Conservation (phyloP, 2,329 filamentous ascomycete species). For the Plectosphaerella sp. region DNA sequence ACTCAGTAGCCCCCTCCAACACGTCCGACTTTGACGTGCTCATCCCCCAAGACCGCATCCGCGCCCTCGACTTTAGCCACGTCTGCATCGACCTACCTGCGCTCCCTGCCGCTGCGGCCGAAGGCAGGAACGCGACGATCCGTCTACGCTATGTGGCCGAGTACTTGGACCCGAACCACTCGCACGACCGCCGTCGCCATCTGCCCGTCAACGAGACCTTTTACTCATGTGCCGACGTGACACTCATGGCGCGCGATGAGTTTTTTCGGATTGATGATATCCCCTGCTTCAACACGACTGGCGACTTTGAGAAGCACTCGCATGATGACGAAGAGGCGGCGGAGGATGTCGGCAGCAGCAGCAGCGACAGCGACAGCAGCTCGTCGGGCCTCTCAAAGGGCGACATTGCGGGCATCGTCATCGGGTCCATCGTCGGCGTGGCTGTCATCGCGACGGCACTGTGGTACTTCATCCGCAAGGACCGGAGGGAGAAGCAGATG, state of each 20-base stretch:
- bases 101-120: slow-evolving; percentile 17
- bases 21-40: slow-evolving; percentile 26
- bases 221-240: slow-evolving; percentile 35
- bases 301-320: slow-evolving; percentile 13
- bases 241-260: slow-evolving; percentile 21
- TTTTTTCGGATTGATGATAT: slow-evolving; percentile 15
- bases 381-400: slow-evolving; percentile 3
- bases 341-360: slow-evolving; percentile 14
- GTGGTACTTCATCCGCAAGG: slow-evolving; percentile 8
- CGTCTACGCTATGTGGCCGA: slow-evolving; percentile 33
- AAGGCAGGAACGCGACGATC: slow-evolving; percentile 33
- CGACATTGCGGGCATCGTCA: slow-evolving; percentile 10
- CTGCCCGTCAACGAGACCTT: slow-evolving; percentile 24
- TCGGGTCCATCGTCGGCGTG: slow-evolving; percentile 6
- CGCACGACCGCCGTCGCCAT: slow-evolving; percentile 1
- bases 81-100: slow-evolving; percentile 28
- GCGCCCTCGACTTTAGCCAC: slow-evolving; percentile 31
- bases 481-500: slow-evolving; percentile 9
- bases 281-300: slow-evolving; percentile 30
- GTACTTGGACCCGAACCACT: slow-evolving; percentile 21
- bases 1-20: slow-evolving; percentile 20
- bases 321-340: slow-evolving; percentile 15
- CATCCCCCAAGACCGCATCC: slow-evolving; percentile 19
- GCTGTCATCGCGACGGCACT: slow-evolving; percentile 4
- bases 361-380: not conserved